Conservation (phyloP, 768 basidiomycete genomes). For the Podaxis sp. region DNA sequence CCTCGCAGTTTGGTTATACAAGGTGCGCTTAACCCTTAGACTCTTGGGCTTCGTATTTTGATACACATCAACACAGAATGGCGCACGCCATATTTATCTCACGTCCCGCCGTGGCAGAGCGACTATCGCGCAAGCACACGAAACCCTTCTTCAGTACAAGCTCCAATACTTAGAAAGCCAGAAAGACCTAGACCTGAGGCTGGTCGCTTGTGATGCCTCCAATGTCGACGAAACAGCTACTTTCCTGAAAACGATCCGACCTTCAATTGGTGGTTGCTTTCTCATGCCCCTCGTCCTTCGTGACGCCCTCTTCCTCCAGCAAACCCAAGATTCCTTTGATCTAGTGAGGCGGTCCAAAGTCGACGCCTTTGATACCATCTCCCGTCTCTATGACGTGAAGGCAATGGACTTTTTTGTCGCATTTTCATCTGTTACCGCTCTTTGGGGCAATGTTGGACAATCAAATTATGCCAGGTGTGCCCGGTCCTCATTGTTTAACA, state of each 20-base stretch:
- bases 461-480: slow-evolving; percentile 32
- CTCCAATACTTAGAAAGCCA: slow-evolving; percentile 24
- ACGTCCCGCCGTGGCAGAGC: slow-evolving; percentile 31
- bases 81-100: slow-evolving; percentile 30
- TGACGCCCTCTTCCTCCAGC: slow-evolving; percentile 27
- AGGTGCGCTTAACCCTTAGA: slow-evolving; percentile 20
- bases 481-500: not conserved
- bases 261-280: slow-evolving; percentile 28
- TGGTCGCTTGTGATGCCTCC: slow-evolving; percentile 27
- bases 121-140: slow-evolving; percentile 20
- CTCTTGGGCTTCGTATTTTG: not conserved
- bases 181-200: slow-evolving; percentile 24
- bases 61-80: slow-evolving; percentile 20
- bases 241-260: slow-evolving; percentile 18
- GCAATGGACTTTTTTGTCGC: slow-evolving; percentile 31
- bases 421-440: slow-evolving; percentile 26
- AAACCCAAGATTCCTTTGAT: slow-evolving; percentile 24
- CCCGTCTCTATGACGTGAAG: slow-evolving; percentile 20
- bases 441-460: slow-evolving; percentile 33
- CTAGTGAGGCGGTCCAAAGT: slow-evolving; percentile 23
- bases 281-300: slow-evolving; percentile 25
- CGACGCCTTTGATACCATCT: slow-evolving; percentile 22
- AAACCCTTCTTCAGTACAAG: slow-evolving; percentile 20
- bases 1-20: slow-evolving; percentile 37
- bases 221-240: slow-evolving; percentile 15